phyloP scores from a whole-genome alignment of 441 rosid genomes.

The Iberis amara region DNA sequence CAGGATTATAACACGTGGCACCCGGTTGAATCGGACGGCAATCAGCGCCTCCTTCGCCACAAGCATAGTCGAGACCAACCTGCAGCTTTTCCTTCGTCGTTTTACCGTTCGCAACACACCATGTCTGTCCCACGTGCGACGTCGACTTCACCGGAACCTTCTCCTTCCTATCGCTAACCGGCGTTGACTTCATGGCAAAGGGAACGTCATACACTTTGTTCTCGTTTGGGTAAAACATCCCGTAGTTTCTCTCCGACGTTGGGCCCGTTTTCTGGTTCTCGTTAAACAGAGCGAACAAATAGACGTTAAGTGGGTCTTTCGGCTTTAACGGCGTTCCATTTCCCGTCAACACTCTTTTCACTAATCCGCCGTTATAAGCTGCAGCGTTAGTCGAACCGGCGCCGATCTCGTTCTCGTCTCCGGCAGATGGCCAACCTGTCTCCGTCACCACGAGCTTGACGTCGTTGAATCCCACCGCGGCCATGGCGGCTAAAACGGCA shows the following conservation, averaged over 20 bases:
- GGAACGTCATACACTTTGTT: constrained; percentile 44
- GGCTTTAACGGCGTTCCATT: constrained; percentile 53
- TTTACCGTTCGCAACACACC: constrained; percentile 47
- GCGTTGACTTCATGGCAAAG: constrained; percentile 12
- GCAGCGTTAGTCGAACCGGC: constrained; percentile 44
- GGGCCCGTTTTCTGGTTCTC: constrained; percentile 55
- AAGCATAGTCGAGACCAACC: constrained; percentile 46
- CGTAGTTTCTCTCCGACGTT: constrained; percentile 55
- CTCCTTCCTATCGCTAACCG: constrained; percentile 10
- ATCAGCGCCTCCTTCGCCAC: constrained; percentile 57
- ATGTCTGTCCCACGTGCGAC: constrained; percentile 35
- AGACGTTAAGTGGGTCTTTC: constrained; percentile 36
- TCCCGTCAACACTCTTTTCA: constrained; percentile 38
- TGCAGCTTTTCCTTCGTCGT: constrained; percentile 35
- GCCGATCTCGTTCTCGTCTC: constrained; percentile 45
- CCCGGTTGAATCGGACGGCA: constrained; percentile 49
- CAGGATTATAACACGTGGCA: constrained; percentile 43
- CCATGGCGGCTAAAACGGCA: constrained; percentile 57
- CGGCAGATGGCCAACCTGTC: constrained; percentile 60
- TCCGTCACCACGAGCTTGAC: constrained; percentile 39
- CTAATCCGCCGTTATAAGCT: constrained; percentile 46
- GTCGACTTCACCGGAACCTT: constrained; percentile 20
- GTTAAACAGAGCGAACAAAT: constrained; percentile 48
- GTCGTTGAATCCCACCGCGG: constrained; percentile 38
- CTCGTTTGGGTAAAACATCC: constrained; percentile 47